Conservation (phyloP, 805 yeast species). For the Candida tibetensis region DNA sequence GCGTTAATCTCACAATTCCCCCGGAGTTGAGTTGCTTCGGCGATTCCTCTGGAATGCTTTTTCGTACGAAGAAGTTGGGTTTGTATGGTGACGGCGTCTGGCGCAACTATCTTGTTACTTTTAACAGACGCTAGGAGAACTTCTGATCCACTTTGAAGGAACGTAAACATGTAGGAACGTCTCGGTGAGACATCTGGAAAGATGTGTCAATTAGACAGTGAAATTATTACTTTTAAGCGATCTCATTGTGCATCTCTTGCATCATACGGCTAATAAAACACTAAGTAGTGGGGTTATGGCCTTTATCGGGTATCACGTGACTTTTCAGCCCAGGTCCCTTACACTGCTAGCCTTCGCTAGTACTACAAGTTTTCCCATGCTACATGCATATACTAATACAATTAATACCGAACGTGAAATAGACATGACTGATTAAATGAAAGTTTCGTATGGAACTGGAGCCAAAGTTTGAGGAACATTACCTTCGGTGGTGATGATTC, state of each 20-base stretch:
- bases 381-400: not conserved
- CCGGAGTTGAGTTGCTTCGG: constrained; percentile 37
- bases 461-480: constrained; percentile 95
- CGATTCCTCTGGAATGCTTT: constrained; percentile 35
- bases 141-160: constrained; percentile 37
- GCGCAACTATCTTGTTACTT: constrained; percentile 51
- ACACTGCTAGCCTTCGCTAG: too few species aligned
- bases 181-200: too few species aligned
- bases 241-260: too few species aligned
- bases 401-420: not conserved
- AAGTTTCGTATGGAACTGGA: constrained; percentile 99
- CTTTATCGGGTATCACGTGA: too few species aligned
- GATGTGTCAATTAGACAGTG: too few species aligned
- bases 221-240: too few species aligned
- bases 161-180: not conserved
- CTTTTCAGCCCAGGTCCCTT: too few species aligned
- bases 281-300: too few species aligned
- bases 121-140: constrained; percentile 42
- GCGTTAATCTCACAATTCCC: constrained; percentile 50
- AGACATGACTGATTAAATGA: constrained; percentile 60
- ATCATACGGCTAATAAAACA: too few species aligned
- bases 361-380: not conserved
- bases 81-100: constrained; percentile 46
- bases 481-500: constrained; percentile 75
- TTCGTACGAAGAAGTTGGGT: constrained; percentile 39